phyloP scores from a whole-genome alignment of 169 alveolate genomes.

The Plasmodium coatneyi region DNA sequence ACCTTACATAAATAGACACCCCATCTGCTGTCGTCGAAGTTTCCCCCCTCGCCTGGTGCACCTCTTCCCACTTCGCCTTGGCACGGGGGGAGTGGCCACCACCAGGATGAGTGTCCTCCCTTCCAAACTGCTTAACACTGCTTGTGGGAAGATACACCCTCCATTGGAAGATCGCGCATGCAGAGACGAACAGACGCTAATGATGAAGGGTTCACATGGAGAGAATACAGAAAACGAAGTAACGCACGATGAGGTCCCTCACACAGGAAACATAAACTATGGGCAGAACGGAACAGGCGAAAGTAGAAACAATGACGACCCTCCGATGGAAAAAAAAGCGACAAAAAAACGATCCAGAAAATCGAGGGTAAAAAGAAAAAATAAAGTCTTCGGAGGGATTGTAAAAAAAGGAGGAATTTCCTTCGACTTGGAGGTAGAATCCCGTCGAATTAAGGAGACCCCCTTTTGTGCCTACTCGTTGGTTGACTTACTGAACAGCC shows the following conservation, averaged over 20 bases:
- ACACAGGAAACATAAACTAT: not conserved
- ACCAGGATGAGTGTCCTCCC: not conserved
- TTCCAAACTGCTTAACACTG: not conserved
- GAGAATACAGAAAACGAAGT: not conserved
- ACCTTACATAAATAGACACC: not conserved
- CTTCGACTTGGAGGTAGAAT: conserved; percentile 32
- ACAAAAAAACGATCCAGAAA: not conserved
- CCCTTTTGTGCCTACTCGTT: conserved; percentile 42
- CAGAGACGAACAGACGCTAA: not conserved
- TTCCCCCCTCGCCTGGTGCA: not conserved
- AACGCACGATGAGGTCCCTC: not conserved
- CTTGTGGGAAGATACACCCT: not conserved
- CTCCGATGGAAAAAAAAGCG: not conserved
- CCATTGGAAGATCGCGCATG: not conserved
- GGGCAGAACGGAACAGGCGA: not conserved
- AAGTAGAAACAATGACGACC: not conserved
- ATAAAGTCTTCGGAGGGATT: conserved; percentile 26
- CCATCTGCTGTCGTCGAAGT: not conserved
- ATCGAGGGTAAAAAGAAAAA: not conserved
- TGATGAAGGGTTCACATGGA: not conserved
- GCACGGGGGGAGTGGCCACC: not conserved
- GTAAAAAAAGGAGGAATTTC: conserved; percentile 35
- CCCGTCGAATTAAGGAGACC: conserved; percentile 36
- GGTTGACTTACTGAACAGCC: conserved; percentile 8
- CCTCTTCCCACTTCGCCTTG: not conserved